A percentile compares a stretch with the other conserved stretches of the same genome.
Conservation (phyloP, 1,284 basidiomycete species). For the Fomes fomentarius region DNA sequence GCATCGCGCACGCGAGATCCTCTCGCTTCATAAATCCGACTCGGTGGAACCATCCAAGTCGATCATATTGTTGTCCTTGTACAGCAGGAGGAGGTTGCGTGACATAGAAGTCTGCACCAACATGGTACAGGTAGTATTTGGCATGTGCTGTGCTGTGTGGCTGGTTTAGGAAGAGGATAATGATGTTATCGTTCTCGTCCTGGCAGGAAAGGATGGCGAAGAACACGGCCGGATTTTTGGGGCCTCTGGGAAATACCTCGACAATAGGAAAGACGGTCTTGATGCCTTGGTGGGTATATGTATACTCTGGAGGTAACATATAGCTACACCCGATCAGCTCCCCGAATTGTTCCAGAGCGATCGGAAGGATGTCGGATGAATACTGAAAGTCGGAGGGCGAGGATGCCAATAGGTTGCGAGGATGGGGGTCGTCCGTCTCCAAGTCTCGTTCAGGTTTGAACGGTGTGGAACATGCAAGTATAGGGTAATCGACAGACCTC, state of each 20-base stretch:
- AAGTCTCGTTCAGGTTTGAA: neutral
- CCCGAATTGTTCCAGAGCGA: neutral
- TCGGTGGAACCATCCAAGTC: neutral
- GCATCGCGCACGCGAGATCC: neutral
- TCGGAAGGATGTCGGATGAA: neutral
- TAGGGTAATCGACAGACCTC: neutral
- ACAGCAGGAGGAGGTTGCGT: too few species aligned
- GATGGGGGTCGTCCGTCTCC: neutral
- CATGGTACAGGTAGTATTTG: neutral
- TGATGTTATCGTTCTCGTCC: neutral
- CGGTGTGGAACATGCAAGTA: neutral
- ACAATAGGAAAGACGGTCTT: neutral
- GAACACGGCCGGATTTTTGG: neutral
- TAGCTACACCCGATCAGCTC: neutral
- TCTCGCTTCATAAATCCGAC: neutral
- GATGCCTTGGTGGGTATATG: conserved; percentile 1
- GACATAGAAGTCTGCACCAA: neutral
- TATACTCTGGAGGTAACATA: conserved; percentile 1
- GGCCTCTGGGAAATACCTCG: neutral
- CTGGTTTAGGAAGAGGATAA: conserved; percentile 2
- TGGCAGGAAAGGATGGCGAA: conserved; percentile 2
- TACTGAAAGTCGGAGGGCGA: conserved; percentile 2
- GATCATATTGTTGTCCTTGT: too few species aligned
- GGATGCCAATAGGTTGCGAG: conserved; percentile 1
- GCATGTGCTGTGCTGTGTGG: neutral